These are phyloP conservation scores for Mycena metata DNA, from an alignment of 768 basidiomycete species.

Conservation along the genomic window DNA sequence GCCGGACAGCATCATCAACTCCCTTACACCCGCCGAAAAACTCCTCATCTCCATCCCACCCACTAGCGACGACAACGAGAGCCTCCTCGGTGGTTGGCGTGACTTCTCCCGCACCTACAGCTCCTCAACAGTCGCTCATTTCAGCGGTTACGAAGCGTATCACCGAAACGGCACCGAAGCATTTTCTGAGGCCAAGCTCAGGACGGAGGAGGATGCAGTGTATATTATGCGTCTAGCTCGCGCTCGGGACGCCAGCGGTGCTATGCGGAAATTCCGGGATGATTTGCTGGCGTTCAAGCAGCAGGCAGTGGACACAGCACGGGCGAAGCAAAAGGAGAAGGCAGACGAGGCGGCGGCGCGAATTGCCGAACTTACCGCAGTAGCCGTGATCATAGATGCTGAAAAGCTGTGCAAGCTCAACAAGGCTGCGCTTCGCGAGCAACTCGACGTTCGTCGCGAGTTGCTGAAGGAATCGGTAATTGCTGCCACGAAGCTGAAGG, in stretches of 20 bases:
- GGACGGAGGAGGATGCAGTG: neutral
- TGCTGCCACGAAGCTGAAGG: neutral
- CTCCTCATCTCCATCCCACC: neutral
- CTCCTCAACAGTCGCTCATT: neutral
- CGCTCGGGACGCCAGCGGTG: neutral
- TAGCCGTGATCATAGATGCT: neutral
- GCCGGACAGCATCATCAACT: neutral
- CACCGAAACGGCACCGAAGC: conserved; percentile 5
- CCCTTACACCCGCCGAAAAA: neutral
- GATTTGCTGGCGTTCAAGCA: neutral
- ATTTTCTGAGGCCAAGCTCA: neutral
- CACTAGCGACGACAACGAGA: neutral
- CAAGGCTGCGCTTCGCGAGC: neutral
- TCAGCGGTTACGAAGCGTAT: neutral
- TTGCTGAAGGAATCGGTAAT: neutral
- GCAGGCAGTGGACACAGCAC: neutral
- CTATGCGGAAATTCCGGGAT: neutral
- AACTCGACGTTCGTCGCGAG: neutral
- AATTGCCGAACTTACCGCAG: neutral
- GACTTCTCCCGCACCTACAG: neutral
- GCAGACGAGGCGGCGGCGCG: neutral
- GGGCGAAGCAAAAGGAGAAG: neutral
- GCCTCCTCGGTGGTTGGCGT: neutral
- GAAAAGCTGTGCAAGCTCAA: neutral
- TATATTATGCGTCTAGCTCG: neutral